Evolutionary conservation across 352 stramenopile species (phyloP), one percentile per base, ranked within the genome.

Genomic region (Achlya hypogyna): DNA sequence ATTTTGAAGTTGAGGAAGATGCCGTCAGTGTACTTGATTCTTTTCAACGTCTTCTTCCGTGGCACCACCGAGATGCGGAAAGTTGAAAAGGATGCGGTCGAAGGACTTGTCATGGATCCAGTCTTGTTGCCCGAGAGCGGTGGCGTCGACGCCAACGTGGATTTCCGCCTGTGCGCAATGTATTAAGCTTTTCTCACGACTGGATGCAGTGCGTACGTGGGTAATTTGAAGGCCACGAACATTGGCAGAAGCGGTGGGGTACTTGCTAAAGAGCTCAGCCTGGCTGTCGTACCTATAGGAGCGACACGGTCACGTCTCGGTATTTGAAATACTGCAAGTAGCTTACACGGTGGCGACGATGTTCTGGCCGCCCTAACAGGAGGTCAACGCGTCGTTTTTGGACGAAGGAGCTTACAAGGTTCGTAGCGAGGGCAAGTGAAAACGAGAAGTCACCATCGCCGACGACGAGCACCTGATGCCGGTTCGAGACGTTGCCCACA

Each of bases 381-480:
- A 23, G n/a, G 29, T 51, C 38, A 53, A 14, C 47, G 2, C 22
- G 18, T 1, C 4, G 27, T 53, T 32, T 20, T 20, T 49, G 12
- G 12, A n/a, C 23, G 56, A 52, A 6, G 51, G 16, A 16, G 42
- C 62, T 18, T 69, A 87, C 86, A 68, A 95, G 64, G 53, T 84
- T 88, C 63, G 90, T 78, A 2, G 84, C 78, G 16, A 95, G 71
- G 14, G 84, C 74, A 20, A 91, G 68, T 23, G 86, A 86, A 67
- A 95, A 93, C 22, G 83, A 93, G 27, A 95, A 86, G 67, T 93
- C 83, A 27, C 86, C 86, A 29, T 95, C 86, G n/a, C 86, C 86
- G 18, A 95, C 80, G 14, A 93, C 74, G 32, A 95, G 76, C 45
- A 92, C 89, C 47, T 75, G 78, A 42, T 91, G 81, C 12, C 77